Evolutionary conservation across 2,329 filamentous ascomycete species (phyloP), one percentile per base, ranked within the genome.

Genomic region (Venturia aucupariae): DNA sequence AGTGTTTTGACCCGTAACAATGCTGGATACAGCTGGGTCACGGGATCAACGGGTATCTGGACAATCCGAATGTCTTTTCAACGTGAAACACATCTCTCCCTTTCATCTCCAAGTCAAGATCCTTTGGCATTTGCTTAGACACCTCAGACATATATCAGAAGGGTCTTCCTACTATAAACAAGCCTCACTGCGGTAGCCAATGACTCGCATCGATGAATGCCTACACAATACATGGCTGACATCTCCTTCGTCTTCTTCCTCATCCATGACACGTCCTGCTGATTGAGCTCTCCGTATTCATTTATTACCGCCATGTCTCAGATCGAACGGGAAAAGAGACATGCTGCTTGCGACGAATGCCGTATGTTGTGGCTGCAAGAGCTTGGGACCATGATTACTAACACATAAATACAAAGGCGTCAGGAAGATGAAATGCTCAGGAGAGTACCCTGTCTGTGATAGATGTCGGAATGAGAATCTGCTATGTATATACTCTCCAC

Each of bases 391-490:
- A 30, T 39, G 38, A 27, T 46, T 38, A 62, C 60, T 62, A 62
- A 27, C 65, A 35, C 64, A 46, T 24, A 54, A 32, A 51, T 24
- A n/a, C 15, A 32, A 27, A 81, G 78, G 79, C 62, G 72, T 71
- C 19, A 76, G 79, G 66, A 82, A 82, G 69, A 68, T 82, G 55
- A 81, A 80, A 70, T 82, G 80, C 69, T 75, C 75, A 1, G 76
- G 79, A 35, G 73, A 77, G 22, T 69, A 68, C n/a, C 77, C 77
- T 3, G 66, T 63, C 48, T 82, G 80, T 67, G 68, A 69, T 22
- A 72, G 80, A 62, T 82, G 80, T 67, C 66, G 67, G 22, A 68
- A 70, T 48, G 79, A 81, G 60, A 67, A 67, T 3, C 73, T 80
- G 17, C 60, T 61, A 19, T 82, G 80, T 68, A 63, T 77, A 32